Conservation (phyloP, 1,284 basidiomycete species). For the Ceratorhiza oryzae-sativae region DNA sequence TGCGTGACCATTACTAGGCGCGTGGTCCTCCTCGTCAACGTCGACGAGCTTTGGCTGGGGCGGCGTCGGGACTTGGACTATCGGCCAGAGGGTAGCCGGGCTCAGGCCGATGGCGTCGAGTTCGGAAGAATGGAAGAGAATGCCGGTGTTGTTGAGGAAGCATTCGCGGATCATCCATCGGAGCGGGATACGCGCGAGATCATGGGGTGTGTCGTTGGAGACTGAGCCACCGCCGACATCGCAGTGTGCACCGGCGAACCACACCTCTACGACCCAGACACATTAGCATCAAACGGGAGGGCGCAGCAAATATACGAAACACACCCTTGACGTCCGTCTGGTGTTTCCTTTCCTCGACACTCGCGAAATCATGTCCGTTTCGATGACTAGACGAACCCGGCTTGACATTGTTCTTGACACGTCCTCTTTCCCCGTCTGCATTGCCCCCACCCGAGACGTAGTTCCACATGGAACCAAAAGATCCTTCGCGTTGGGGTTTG, state of each 20-base stretch:
- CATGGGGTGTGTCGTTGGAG: conserved; percentile 42
- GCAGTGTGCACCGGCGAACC: conserved; percentile 42
- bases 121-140: conserved; percentile 44
- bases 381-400: neutral
- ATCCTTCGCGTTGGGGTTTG: neutral
- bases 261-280: conserved; percentile 30
- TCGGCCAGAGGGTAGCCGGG: conserved; percentile 35
- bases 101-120: conserved; percentile 43
- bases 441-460: neutral
- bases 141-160: conserved; percentile 45
- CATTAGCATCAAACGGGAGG: neutral
- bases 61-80: conserved; percentile 19
- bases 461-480: neutral
- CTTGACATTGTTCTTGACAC: neutral
- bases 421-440: neutral
- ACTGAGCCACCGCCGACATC: conserved; percentile 48
- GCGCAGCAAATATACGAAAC: neutral
- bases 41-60: conserved; percentile 5
- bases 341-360: neutral
- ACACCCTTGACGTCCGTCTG: conserved; percentile 36
- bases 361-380: conserved; percentile 11
- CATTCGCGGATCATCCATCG: conserved; percentile 48
- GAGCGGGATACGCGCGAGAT: conserved; percentile 46
- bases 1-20: neutral
- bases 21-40: conserved; percentile 8